Conservation (phyloP, 495 filamentous ascomycete species). For the Neurospora sp. region DNA sequence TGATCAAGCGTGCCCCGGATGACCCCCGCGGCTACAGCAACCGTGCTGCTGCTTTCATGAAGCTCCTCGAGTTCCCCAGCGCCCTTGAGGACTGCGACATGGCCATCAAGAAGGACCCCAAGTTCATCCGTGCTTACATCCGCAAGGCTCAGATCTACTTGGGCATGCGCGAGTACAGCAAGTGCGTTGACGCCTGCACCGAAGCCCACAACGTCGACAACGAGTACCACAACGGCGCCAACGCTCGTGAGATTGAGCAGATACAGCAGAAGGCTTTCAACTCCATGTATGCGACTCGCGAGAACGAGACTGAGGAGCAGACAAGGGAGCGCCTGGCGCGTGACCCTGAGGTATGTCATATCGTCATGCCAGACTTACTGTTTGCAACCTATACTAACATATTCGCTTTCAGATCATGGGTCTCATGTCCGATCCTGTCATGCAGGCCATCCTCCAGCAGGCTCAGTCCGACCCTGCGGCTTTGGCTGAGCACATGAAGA, state of each 20-base stretch:
- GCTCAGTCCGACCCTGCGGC: conserved; percentile 89
- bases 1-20: conserved; percentile 89
- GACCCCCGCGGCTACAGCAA: conserved; percentile 96
- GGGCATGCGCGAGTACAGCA: conserved; percentile 95
- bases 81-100: conserved; percentile 88
- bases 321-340: conserved; percentile 83
- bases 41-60: conserved; percentile 91
- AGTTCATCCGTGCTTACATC: conserved; percentile 92
- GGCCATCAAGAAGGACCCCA: conserved; percentile 81
- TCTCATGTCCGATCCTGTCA: conserved; percentile 89
- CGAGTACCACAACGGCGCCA: conserved; percentile 52
- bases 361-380: neutral
- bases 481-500: conserved; percentile 94
- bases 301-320: conserved; percentile 95
- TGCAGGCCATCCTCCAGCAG: conserved; percentile 95
- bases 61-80: conserved; percentile 88
- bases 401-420: conserved; percentile 55
- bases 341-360: conserved; percentile 76
- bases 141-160: conserved; percentile 89
- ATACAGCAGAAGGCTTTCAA: conserved; percentile 90
- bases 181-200: conserved; percentile 78
- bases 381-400: conserved; percentile 21
- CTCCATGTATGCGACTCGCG: conserved; percentile 76
- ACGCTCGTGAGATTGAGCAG: conserved; percentile 82
- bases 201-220: conserved; percentile 71